Evolutionary conservation across 208 protist genomes (phyloP).

Genomic region (Crithidia thermophila): DNA sequence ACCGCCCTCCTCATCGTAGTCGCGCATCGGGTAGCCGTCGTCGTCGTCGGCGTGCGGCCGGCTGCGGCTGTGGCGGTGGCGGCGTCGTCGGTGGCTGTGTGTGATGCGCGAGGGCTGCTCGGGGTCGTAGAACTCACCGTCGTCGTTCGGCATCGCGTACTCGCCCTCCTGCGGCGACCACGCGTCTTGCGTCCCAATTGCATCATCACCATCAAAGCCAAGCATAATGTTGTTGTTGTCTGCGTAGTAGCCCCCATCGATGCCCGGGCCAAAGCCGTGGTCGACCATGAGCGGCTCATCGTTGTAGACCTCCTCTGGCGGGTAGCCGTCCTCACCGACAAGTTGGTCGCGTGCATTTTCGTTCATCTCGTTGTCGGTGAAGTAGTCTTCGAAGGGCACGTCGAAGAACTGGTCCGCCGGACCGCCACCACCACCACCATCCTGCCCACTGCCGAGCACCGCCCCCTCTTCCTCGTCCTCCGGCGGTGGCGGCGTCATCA

Average conservation of each 20-base stretch:
- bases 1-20: too few species aligned
- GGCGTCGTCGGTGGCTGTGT: conserved; percentile 33
- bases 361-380: conserved; percentile 42
- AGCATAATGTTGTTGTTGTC: not conserved
- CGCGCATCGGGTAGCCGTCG: too few species aligned
- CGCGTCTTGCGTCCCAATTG: conserved; percentile 16
- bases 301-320: conserved; percentile 11
- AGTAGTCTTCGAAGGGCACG: conserved; percentile 49
- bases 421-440: conserved; percentile 21
- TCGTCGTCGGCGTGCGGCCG: conserved; percentile 6
- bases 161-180: conserved; percentile 25
- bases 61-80: conserved; percentile 10
- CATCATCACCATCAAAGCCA: conserved; percentile 13
- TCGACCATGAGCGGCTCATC: conserved; percentile 23
- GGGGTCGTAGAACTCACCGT: conserved; percentile 19
- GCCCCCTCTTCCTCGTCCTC: conserved; percentile 4
- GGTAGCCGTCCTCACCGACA: conserved; percentile 8
- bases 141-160: conserved; percentile 9
- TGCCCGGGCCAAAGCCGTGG: conserved; percentile 14
- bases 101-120: conserved; percentile 18
- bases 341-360: conserved; percentile 5
- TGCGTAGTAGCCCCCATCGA: conserved; percentile 9
- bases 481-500: conserved; percentile 21
- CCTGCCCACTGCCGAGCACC: conserved; percentile 24
- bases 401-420: conserved; percentile 47